Conservation (phyloP, 768 basidiomycete species). For the Pleurotus djamor region DNA sequence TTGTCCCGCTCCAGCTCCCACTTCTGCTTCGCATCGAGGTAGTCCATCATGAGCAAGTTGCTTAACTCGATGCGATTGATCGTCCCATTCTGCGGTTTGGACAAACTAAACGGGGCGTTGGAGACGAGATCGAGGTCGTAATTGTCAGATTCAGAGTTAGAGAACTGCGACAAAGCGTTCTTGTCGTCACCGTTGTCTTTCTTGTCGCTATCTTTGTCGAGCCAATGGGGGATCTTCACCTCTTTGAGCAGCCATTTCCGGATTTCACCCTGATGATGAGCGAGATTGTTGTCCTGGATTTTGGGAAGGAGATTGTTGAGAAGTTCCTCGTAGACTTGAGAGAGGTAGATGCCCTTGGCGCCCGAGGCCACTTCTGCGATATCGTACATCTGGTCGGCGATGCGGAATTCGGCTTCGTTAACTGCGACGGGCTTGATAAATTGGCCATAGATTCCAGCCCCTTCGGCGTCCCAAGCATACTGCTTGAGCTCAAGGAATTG, state of each 20-base stretch:
- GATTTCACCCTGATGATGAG: conserved; percentile 20
- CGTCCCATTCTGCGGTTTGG: conserved; percentile 9
- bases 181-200: too few relatives aligned
- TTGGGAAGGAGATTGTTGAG: conserved; percentile 23
- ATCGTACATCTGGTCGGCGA: conserved; percentile 24
- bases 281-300: conserved; percentile 11
- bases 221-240: conserved; percentile 17
- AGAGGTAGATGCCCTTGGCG: conserved; percentile 21
- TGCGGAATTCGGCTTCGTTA: conserved; percentile 24
- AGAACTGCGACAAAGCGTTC: too few relatives aligned
- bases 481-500: conserved; percentile 17
- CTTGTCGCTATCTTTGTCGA: conserved; percentile 14
- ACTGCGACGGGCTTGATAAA: conserved; percentile 23
- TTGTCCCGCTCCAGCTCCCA: conserved; percentile 25
- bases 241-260: conserved; percentile 21
- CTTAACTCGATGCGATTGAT: conserved; percentile 24
- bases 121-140: neutral
- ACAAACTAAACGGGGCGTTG: neutral
- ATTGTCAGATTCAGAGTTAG: too few relatives aligned
- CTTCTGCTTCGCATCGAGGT: conserved; percentile 21
- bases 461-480: conserved; percentile 21
- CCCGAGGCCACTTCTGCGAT: conserved; percentile 16
- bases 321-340: conserved; percentile 21
- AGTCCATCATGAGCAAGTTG: conserved; percentile 22
- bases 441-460: conserved; percentile 21